Conservation (phyloP, 495 filamentous ascomycete species). For the Parachaetomium inaequale region DNA sequence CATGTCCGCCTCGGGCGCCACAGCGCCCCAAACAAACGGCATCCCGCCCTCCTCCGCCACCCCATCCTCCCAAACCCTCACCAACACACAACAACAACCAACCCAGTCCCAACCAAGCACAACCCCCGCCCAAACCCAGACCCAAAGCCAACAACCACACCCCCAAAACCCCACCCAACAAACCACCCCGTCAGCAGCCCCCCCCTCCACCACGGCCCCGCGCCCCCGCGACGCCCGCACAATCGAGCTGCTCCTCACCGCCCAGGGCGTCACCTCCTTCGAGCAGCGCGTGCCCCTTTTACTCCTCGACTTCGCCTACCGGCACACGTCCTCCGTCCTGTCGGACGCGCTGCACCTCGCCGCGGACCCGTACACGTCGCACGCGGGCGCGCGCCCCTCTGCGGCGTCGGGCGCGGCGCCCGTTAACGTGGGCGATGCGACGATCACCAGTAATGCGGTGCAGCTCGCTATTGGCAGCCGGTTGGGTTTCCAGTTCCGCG, state of each 20-base stretch:
- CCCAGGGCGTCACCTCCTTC: slow-evolving; percentile 82
- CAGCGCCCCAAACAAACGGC: slow-evolving; percentile 44
- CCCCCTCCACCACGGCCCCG: slow-evolving; percentile 54
- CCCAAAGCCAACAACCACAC: slow-evolving; percentile 30
- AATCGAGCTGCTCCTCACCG: slow-evolving; percentile 84
- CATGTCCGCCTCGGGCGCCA: slow-evolving; percentile 20
- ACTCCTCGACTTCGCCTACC: slow-evolving; percentile 96
- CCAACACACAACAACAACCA: slow-evolving; percentile 38
- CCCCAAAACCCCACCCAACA: slow-evolving; percentile 32
- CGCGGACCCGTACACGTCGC: slow-evolving; percentile 58
- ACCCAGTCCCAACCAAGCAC: slow-evolving; percentile 24
- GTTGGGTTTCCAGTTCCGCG: slow-evolving; percentile 51
- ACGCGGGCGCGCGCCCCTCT: slow-evolving; percentile 48
- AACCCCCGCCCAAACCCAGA: slow-evolving; percentile 30
- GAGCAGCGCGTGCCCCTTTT: slow-evolving; percentile 92
- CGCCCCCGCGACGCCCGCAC: slow-evolving; percentile 88
- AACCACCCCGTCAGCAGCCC: slow-evolving; percentile 20
- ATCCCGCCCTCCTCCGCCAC: slow-evolving; percentile 30
- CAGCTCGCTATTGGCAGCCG: slow-evolving; percentile 49
- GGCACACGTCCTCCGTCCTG: slow-evolving; percentile 63
- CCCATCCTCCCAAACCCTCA: slow-evolving; percentile 32
- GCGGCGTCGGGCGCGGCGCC: slow-evolving; percentile 43
- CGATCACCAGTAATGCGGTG: slow-evolving; percentile 45
- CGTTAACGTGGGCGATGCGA: slow-evolving; percentile 46
- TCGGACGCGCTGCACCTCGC: slow-evolving; percentile 62